These are phyloP conservation scores for Ramichloridium luteum DNA, from an alignment of 2,329 filamentous ascomycete species.

Conservation along the genomic window DNA sequence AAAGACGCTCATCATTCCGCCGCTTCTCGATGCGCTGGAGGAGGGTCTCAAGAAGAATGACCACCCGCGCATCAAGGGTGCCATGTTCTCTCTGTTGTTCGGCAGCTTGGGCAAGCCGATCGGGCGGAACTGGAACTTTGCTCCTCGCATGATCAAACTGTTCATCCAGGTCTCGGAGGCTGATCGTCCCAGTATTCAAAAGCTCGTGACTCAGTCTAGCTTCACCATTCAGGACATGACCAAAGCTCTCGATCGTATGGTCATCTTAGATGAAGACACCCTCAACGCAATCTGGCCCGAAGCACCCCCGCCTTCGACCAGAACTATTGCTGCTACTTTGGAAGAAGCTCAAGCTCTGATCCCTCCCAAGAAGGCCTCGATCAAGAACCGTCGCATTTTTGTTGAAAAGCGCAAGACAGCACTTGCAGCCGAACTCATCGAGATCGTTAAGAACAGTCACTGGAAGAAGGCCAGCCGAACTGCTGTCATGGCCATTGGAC, in stretches of 20 bases:
- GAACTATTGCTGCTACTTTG: constrained; percentile 22
- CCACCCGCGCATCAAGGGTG: constrained; percentile 86
- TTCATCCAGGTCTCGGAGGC: constrained; percentile 84
- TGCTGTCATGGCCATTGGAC: constrained; percentile 77
- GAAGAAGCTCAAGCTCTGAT: constrained; percentile 52
- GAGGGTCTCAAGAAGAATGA: constrained; percentile 68
- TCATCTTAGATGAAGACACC: constrained; percentile 61
- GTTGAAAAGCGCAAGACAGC: constrained; percentile 77
- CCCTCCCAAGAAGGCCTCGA: constrained; percentile 55
- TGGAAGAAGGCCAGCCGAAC: constrained; percentile 94
- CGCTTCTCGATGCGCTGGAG: constrained; percentile 67
- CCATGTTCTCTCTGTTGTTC: constrained; percentile 80
- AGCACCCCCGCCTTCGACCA: constrained; percentile 18
- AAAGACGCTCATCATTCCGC: constrained; percentile 76
- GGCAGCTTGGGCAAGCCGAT: constrained; percentile 81
- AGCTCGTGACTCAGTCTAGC: constrained; percentile 65
- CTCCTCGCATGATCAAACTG: constrained; percentile 74
- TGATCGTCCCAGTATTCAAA: constrained; percentile 90
- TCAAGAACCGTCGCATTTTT: constrained; percentile 58
- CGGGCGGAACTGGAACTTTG: constrained; percentile 86
- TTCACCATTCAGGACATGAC: constrained; percentile 88
- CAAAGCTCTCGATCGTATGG: constrained; percentile 73
- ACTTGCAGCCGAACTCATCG: constrained; percentile 69
- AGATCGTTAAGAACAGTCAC: constrained; percentile 65
- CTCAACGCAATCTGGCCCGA: constrained; percentile 60